phyloP scores from a whole-genome alignment of 805 yeast species.

The Cyberlindnera mrakii region DNA sequence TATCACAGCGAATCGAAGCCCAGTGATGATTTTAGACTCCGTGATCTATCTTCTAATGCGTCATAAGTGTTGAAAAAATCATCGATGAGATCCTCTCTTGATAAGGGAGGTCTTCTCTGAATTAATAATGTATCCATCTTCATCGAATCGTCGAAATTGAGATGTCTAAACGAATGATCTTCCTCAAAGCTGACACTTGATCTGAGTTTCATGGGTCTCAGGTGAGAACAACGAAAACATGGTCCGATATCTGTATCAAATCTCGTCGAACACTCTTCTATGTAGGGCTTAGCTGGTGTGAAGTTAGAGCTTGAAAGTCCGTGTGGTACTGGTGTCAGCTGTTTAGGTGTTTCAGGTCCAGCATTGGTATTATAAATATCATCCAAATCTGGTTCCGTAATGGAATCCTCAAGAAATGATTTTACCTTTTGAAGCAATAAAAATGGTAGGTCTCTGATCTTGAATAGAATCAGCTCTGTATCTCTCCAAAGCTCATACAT shows the following conservation, averaged over 20 bases:
- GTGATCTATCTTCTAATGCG: slow-evolving; percentile 3
- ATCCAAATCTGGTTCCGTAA: slow-evolving; percentile 1
- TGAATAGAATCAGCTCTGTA: slow-evolving; percentile 5
- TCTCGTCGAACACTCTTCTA: background rate
- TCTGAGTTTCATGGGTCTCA: background rate
- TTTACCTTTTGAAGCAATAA: background rate
- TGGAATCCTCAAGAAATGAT: slow-evolving; percentile 4
- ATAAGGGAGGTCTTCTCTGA: background rate
- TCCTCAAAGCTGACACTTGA: background rate
- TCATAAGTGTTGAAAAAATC: slow-evolving; percentile 10
- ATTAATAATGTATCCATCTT: background rate
- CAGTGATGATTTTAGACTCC: background rate
- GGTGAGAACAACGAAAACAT: background rate
- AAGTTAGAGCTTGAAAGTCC: background rate
- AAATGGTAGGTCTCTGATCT: slow-evolving; percentile 2
- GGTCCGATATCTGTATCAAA: background rate
- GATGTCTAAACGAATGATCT: background rate
- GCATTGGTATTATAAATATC: background rate
- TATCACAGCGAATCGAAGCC: background rate
- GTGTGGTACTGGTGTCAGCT: too few species aligned
- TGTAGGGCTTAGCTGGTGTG: background rate
- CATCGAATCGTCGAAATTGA: slow-evolving; percentile 1
- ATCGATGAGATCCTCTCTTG: slow-evolving; percentile 7
- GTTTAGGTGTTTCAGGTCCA: background rate
- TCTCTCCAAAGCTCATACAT: slow-evolving; percentile 6